Conservation (phyloP, 768 basidiomycete species). For the Gloeostereum incarnatum region DNA sequence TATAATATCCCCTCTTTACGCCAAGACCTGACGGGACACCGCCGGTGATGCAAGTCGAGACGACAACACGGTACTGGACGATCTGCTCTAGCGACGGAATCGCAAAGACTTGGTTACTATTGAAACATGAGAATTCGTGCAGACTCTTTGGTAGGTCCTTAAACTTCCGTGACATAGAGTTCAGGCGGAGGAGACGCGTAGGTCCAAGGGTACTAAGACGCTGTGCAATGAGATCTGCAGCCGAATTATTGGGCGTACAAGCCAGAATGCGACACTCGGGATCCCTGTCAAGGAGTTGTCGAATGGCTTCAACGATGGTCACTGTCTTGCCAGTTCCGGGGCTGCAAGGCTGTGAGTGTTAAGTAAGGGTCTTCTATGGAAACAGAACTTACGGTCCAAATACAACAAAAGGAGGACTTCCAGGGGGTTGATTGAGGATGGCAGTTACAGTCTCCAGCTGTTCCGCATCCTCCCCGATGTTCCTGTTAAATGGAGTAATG, state of each 20-base stretch:
- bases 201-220: constrained; percentile 24
- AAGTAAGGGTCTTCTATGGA: too few relatives aligned
- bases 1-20: constrained; percentile 42
- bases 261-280: constrained; percentile 41
- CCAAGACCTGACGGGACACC: constrained; percentile 39
- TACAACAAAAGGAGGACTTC: too few relatives aligned
- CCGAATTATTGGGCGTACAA: constrained; percentile 62
- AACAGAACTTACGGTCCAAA: too few relatives aligned
- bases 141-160: constrained; percentile 30
- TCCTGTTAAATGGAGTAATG: background rate
- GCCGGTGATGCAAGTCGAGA: constrained; percentile 49
- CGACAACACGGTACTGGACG: constrained; percentile 36
- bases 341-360: too few relatives aligned
- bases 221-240: constrained; percentile 49
- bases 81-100: constrained; percentile 32
- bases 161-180: constrained; percentile 34
- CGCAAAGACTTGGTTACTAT: constrained; percentile 33
- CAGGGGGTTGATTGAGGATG: constrained; percentile 31
- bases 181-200: constrained; percentile 43
- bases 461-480: background rate
- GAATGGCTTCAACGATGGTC: constrained; percentile 54
- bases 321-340: constrained; percentile 65
- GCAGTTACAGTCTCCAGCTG: constrained; percentile 27
- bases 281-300: constrained; percentile 36
- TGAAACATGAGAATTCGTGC: constrained; percentile 25